phyloP scores from a whole-genome alignment of 768 basidiomycete species.

The Suillus discolor region DNA sequence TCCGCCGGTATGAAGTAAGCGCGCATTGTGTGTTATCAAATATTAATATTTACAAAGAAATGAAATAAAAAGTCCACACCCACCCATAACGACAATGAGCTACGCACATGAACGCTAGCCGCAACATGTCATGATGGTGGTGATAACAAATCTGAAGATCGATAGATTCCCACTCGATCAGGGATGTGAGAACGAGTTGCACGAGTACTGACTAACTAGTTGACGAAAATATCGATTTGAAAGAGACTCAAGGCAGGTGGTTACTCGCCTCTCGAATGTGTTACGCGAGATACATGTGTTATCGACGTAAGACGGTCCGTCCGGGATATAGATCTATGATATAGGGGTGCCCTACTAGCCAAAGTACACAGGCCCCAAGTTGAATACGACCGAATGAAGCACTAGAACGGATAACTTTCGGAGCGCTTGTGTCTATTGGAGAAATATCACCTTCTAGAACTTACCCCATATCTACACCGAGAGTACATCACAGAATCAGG shows the following conservation, averaged over 20 bases:
- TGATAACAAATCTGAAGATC: no score
- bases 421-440: neutral
- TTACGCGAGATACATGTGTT: no score
- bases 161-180: conserved; percentile 1
- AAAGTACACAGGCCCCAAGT: no score
- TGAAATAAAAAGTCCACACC: neutral
- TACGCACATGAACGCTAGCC: no score
- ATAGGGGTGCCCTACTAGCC: no score
- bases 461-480: conserved; percentile 21
- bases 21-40: neutral
- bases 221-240: conserved; percentile 10
- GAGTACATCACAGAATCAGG: conserved; percentile 12
- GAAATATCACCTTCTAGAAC: conserved; percentile 7
- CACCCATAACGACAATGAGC: conserved; percentile 1
- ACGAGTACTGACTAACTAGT: conserved; percentile 6
- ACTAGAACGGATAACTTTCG: neutral
- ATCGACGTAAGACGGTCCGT: conserved; percentile 29
- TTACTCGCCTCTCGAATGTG: conserved; percentile 8
- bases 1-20: neutral
- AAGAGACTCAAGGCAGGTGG: neutral
- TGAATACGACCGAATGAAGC: neutral
- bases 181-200: conserved; percentile 20
- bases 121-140: no score
- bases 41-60: neutral
- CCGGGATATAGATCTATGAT: neutral